These are phyloP conservation scores for Pythium aristosporum DNA, from an alignment of 352 stramenopile genomes.

Conservation along the genomic window DNA sequence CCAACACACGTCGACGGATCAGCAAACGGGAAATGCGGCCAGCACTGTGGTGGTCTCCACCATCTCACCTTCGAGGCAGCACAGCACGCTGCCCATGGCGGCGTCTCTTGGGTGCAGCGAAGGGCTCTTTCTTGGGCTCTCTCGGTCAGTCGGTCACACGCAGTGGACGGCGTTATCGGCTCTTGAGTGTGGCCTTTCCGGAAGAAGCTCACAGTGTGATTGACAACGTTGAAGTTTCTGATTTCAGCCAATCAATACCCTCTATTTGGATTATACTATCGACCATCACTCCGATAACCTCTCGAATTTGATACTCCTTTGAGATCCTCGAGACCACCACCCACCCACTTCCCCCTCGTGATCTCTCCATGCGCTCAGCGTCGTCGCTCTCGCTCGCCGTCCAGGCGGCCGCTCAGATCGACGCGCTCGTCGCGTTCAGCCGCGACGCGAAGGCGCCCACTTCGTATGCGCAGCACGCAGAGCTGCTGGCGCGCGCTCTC, in stretches of 20 bases:
- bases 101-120: too few relatives aligned
- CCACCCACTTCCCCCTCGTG: neutral
- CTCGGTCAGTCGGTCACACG: too few relatives aligned
- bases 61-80: slow-evolving; percentile 3
- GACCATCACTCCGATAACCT: neutral
- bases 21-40: too few relatives aligned
- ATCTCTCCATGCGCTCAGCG: slow-evolving; percentile 17
- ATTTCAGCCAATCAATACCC: slow-evolving; percentile 5
- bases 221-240: slow-evolving; percentile 4
- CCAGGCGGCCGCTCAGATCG: slow-evolving; percentile 20
- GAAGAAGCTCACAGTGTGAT: too few relatives aligned
- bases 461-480: slow-evolving; percentile 19
- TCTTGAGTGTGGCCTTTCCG: too few relatives aligned
- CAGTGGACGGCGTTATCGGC: too few relatives aligned
- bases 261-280: neutral
- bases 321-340: neutral
- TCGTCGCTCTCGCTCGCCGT: slow-evolving; percentile 19
- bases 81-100: slow-evolving; percentile 7
- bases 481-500: slow-evolving; percentile 30
- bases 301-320: neutral
- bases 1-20: too few relatives aligned
- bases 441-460: slow-evolving; percentile 16
- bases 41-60: neutral
- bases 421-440: slow-evolving; percentile 27
- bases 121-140: too few relatives aligned